These are phyloP conservation scores for Metschnikowia bowlesiae DNA, from an alignment of 805 yeast genomes.

Conservation along the genomic window DNA sequence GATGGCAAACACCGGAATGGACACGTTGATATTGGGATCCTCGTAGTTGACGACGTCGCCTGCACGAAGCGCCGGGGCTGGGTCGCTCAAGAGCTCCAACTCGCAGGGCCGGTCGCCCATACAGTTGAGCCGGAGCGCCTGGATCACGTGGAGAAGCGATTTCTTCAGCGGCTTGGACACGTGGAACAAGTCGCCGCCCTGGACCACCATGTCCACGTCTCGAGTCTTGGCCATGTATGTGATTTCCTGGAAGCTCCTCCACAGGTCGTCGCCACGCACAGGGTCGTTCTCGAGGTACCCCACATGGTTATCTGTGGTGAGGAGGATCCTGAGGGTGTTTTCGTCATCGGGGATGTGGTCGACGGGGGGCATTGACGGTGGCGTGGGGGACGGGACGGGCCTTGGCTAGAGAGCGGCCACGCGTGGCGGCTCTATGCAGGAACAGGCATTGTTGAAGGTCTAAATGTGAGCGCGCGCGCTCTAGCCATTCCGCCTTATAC, in stretches of 20 bases:
- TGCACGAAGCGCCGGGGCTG: slow-evolving; percentile 54
- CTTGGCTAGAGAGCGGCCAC: too few species aligned
- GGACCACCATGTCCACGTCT: slow-evolving; percentile 84
- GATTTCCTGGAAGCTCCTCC: slow-evolving; percentile 83
- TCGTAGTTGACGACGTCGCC: slow-evolving; percentile 78
- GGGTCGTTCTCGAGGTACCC: slow-evolving; percentile 91
- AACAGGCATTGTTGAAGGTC: not conserved
- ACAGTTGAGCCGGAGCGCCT: slow-evolving; percentile 64
- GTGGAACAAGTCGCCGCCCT: slow-evolving; percentile 92
- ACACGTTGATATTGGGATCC: slow-evolving; percentile 84
- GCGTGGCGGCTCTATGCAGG: not conserved
- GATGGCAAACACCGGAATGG: slow-evolving; percentile 87
- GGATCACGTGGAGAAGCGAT: slow-evolving; percentile 77
- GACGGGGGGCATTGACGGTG: slow-evolving; percentile 34
- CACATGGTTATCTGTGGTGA: slow-evolving; percentile 95
- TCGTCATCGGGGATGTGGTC: slow-evolving; percentile 44
- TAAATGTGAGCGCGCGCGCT: too few species aligned
- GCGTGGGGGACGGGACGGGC: not conserved
- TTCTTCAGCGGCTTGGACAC: slow-evolving; percentile 84
- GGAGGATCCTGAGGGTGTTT: slow-evolving; percentile 68
- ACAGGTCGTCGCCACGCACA: slow-evolving; percentile 82
- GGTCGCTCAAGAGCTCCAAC: slow-evolving; percentile 77
- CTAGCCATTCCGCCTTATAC: too few species aligned
- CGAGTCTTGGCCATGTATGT: slow-evolving; percentile 61
- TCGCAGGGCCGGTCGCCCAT: slow-evolving; percentile 87